These are phyloP conservation scores for Tylopilus rubrobrunneus DNA, from an alignment of 768 basidiomycete genomes.

Conservation along the genomic window DNA sequence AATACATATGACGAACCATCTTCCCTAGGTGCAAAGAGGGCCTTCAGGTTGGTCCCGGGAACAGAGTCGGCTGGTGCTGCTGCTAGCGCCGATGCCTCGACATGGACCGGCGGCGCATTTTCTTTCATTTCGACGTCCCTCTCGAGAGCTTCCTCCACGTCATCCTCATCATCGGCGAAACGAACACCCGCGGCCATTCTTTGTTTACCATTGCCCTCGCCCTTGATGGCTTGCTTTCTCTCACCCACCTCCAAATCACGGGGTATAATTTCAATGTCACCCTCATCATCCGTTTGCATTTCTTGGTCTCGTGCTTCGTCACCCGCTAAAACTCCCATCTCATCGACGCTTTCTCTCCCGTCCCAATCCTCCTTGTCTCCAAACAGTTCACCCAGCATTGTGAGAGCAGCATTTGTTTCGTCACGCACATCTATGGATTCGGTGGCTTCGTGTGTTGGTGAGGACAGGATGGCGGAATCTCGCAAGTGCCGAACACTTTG, in stretches of 20 bases:
- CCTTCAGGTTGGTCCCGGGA: slow-evolving; percentile 49
- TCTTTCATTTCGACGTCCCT: slow-evolving; percentile 15
- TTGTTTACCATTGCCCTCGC: slow-evolving; percentile 9
- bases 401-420: slow-evolving; percentile 16
- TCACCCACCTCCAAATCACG: neutral
- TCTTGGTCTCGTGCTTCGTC: neutral
- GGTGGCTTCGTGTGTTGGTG: neutral
- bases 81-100: neutral
- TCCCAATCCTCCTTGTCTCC: slow-evolving; percentile 55
- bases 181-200: neutral
- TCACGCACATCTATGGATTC: slow-evolving; percentile 4
- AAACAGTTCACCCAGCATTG: slow-evolving; percentile 52
- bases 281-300: neutral
- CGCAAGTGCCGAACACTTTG: neutral
- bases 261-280: slow-evolving; percentile 19
- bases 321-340: slow-evolving; percentile 40
- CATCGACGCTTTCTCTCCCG: slow-evolving; percentile 55
- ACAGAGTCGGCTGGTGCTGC: neutral
- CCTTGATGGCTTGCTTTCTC: neutral
- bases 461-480: neutral
- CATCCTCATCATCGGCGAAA: neutral
- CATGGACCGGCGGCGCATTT: neutral
- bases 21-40: slow-evolving; percentile 68
- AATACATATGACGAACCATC: slow-evolving; percentile 43
- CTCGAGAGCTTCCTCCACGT: neutral